These are phyloP conservation scores for Truncatella angustata DNA, from an alignment of 2,329 filamentous ascomycete species.

Conservation along the genomic window DNA sequence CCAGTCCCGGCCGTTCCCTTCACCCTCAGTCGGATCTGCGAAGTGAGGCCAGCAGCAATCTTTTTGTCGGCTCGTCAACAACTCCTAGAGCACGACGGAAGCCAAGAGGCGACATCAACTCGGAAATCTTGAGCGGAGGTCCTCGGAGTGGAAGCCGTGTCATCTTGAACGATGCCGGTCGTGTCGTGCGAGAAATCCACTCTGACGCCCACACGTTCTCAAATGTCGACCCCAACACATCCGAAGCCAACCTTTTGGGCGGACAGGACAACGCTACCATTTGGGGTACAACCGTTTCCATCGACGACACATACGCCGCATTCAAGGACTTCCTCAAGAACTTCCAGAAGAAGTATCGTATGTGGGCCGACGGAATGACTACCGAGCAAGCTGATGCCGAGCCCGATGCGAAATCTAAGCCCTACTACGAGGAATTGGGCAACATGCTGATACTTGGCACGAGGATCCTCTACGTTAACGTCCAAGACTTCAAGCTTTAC, in stretches of 20 bases:
- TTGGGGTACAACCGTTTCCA: slow-evolving; percentile 96
- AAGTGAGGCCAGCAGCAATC: slow-evolving; percentile 80
- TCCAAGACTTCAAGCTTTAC: slow-evolving; percentile 86
- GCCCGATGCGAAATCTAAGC: slow-evolving; percentile 72
- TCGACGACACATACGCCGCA: slow-evolving; percentile 79
- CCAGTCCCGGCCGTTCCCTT: slow-evolving; percentile 70
- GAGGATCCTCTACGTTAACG: slow-evolving; percentile 81
- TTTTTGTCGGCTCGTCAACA: slow-evolving; percentile 72
- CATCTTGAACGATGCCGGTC: slow-evolving; percentile 57
- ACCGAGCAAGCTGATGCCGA: slow-evolving; percentile 70
- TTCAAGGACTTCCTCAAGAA: slow-evolving; percentile 94
- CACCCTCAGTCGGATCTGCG: slow-evolving; percentile 67
- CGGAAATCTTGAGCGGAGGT: slow-evolving; percentile 64
- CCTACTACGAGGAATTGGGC: slow-evolving; percentile 82
- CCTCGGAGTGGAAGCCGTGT: slow-evolving; percentile 52
- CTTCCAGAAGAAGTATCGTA: slow-evolving; percentile 89
- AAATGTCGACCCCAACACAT: slow-evolving; percentile 75
- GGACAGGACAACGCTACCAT: slow-evolving; percentile 81
- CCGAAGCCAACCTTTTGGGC: slow-evolving; percentile 84
- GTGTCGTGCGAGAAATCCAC: slow-evolving; percentile 54
- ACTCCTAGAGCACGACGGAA: slow-evolving; percentile 52
- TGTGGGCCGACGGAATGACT: slow-evolving; percentile 83
- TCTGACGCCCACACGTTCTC: slow-evolving; percentile 62
- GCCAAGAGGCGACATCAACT: slow-evolving; percentile 83
- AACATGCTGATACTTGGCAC: slow-evolving; percentile 88